Conservation (phyloP, 2,329 filamentous ascomycete genomes). For the Gyromitra esculenta region DNA sequence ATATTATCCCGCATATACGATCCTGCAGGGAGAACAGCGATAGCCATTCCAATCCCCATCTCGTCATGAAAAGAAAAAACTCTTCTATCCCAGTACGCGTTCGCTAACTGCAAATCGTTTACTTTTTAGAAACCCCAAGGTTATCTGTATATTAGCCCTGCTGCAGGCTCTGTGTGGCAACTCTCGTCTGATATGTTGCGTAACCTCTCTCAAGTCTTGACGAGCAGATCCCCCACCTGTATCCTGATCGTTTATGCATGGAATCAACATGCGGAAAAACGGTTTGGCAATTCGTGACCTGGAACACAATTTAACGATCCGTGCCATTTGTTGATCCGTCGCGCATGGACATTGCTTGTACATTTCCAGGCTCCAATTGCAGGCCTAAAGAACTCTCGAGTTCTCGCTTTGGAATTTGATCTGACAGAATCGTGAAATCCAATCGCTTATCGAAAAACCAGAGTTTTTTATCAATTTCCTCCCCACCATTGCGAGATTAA, state of each 20-base stretch:
- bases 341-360: neutral
- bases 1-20: conserved; percentile 33
- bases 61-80: neutral
- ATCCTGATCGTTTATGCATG: conserved; percentile 11
- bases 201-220: neutral
- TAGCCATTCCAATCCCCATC: neutral
- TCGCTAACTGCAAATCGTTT: neutral
- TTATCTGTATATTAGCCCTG: neutral
- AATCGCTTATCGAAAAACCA: neutral
- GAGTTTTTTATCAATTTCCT: neutral
- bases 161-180: neutral
- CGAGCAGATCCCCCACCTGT: conserved; percentile 30
- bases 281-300: conserved; percentile 7
- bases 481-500: neutral
- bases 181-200: neutral
- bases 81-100: neutral
- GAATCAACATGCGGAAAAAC: conserved; percentile 17
- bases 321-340: conserved; percentile 5
- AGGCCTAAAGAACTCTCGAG: neutral
- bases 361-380: no score
- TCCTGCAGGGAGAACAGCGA: conserved; percentile 23
- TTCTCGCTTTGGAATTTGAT: neutral
- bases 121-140: neutral
- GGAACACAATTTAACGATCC: conserved; percentile 15
- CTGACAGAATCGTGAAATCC: neutral